These are phyloP conservation scores for Glarea lozoyensis DNA, from an alignment of 495 filamentous ascomycete species.

Conservation along the genomic window DNA sequence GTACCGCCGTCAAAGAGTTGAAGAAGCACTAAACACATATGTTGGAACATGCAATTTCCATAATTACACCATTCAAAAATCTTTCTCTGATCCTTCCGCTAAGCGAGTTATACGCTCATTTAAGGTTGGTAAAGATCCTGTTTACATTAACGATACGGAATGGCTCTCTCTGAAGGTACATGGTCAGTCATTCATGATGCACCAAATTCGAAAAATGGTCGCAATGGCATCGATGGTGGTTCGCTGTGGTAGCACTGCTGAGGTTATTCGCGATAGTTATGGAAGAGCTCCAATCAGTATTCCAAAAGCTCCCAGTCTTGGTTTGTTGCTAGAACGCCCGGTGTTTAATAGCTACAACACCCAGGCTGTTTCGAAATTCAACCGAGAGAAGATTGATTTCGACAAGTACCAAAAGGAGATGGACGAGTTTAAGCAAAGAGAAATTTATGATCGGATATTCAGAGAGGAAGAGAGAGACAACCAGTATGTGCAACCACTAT, in stretches of 20 bases:
- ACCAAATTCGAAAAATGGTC: slow-evolving; percentile 99
- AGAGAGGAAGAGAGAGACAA: slow-evolving; percentile 74
- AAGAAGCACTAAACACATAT: slow-evolving; percentile 60
- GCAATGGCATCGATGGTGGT: slow-evolving; percentile 80
- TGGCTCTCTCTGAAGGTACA: slow-evolving; percentile 95
- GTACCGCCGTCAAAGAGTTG: slow-evolving; percentile 59
- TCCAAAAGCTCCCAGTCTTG: slow-evolving; percentile 85
- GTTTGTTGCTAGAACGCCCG: slow-evolving; percentile 79
- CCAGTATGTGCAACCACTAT: slow-evolving; percentile 42
- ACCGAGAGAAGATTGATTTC: slow-evolving; percentile 64
- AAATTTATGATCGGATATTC: slow-evolving; percentile 91
- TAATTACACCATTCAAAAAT: slow-evolving; percentile 93
- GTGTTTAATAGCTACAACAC: slow-evolving; percentile 82
- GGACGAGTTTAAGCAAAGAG: slow-evolving; percentile 77
- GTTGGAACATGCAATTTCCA: slow-evolving; percentile 82
- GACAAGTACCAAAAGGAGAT: slow-evolving; percentile 67
- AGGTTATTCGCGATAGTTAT: slow-evolving; percentile 61
- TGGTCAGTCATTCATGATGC: slow-evolving; percentile 99
- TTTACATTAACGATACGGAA: slow-evolving; percentile 81
- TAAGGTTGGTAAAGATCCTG: slow-evolving; percentile 56
- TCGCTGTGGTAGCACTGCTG: slow-evolving; percentile 62
- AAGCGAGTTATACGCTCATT: slow-evolving; percentile 89
- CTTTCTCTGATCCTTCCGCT: slow-evolving; percentile 64
- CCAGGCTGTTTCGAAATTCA: slow-evolving; percentile 41
- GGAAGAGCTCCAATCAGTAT: slow-evolving; percentile 62